Evolutionary conservation across 129 eudicot species (phyloP).

Genomic region (Arctium lappa): DNA sequence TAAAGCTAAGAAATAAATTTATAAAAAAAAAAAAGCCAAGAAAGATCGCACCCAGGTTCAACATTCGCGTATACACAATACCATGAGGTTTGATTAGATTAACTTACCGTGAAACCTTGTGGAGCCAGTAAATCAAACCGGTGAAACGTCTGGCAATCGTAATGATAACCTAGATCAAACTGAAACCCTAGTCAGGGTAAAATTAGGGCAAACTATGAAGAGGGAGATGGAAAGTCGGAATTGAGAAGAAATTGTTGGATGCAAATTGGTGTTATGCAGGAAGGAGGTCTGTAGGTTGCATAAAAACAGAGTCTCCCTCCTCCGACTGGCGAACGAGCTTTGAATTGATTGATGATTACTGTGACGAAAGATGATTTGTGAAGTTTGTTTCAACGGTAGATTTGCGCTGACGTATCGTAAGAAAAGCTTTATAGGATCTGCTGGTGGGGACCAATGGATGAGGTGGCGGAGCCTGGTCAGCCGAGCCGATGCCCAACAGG

Average conservation of each 20-base stretch:
- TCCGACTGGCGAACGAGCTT: slow-evolving; percentile 11
- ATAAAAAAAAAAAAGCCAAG: neutral
- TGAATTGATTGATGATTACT: neutral
- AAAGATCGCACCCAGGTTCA: neutral
- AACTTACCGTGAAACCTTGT: slow-evolving; percentile 22
- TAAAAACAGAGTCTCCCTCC: slow-evolving; percentile 3
- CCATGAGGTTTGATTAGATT: neutral
- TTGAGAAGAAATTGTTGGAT: slow-evolving; percentile 9
- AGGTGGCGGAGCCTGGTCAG: neutral
- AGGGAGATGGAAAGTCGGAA: neutral
- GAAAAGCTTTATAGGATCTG: slow-evolving; percentile 19
- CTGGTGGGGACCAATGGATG: slow-evolving; percentile 12
- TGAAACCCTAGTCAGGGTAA: slow-evolving; percentile 24
- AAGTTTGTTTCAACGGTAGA: slow-evolving; percentile 13
- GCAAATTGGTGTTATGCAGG: slow-evolving; percentile 8
- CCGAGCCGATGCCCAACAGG: neutral
- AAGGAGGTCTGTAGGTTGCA: neutral
- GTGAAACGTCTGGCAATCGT: slow-evolving; percentile 2
- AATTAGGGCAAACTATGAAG: neutral
- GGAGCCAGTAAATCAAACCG: neutral
- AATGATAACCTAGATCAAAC: neutral
- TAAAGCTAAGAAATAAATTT: neutral
- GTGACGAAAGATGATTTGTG: neutral
- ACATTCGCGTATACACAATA: neutral
- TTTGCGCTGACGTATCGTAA: slow-evolving; percentile 16